These are phyloP conservation scores for Termitomyces titanicus DNA, from an alignment of 768 basidiomycete genomes.

Conservation along the genomic window DNA sequence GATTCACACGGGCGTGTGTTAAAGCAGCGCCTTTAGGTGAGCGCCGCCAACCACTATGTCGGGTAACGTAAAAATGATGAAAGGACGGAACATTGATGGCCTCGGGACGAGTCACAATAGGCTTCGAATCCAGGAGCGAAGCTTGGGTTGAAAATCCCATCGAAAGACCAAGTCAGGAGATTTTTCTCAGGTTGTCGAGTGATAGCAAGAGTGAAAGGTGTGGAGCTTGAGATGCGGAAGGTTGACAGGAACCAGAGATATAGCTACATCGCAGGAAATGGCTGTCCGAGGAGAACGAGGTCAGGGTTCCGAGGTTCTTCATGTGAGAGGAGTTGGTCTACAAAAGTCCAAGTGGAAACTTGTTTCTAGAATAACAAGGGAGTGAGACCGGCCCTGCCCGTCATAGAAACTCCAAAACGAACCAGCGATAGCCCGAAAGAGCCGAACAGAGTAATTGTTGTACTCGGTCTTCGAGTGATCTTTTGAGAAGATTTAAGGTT, in stretches of 20 bases:
- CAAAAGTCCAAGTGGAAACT: neutral
- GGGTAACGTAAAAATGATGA: neutral
- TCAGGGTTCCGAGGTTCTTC: neutral
- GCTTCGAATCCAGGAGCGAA: neutral
- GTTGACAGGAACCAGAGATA: neutral
- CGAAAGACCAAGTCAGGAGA: neutral
- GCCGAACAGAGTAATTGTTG: neutral
- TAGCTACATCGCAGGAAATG: neutral
- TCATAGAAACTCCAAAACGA: neutral
- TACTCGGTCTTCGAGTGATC: neutral
- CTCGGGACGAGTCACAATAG: neutral
- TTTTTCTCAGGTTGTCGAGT: neutral
- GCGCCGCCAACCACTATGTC: neutral
- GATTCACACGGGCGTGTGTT: neutral
- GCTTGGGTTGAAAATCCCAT: neutral
- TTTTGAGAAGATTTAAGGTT: neutral
- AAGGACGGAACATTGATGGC: neutral
- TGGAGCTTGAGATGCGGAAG: neutral
- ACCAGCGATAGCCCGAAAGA: neutral
- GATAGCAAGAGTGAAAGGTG: neutral
- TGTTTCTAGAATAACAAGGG: constrained; percentile 1
- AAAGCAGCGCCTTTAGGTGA: neutral
- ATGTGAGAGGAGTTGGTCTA: neutral
- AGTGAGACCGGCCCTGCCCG: neutral
- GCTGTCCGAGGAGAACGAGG: constrained; percentile 6